Conservation (phyloP, 345 rosid species). For the Moricandia arvensis region DNA sequence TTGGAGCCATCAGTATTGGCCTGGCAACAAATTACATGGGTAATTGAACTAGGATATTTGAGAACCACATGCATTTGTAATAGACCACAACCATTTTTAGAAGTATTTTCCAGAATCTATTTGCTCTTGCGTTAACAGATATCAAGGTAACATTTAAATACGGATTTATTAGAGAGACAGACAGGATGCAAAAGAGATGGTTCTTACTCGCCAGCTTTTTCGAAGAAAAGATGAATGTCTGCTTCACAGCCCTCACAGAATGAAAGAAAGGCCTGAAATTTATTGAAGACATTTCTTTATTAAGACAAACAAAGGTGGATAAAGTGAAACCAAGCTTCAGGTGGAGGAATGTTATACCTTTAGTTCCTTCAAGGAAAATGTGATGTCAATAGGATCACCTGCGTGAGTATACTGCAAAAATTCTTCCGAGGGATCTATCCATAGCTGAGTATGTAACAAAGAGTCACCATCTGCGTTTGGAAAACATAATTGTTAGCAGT, state of each 20-base stretch:
- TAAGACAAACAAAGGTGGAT: background rate
- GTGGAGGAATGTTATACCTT: conserved; percentile 49
- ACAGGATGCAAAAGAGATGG: conserved; percentile 10
- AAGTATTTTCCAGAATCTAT: background rate
- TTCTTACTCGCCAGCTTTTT: conserved; percentile 95
- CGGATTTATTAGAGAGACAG: background rate
- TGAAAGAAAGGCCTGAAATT: conserved; percentile 78
- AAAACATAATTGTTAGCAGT: conserved; percentile 29
- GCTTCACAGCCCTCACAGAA: conserved; percentile 91
- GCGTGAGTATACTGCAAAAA: conserved; percentile 76
- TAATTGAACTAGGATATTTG: background rate
- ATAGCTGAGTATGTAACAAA: conserved; percentile 76
- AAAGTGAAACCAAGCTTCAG: conserved; percentile 8
- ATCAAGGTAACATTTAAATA: conserved; percentile 10
- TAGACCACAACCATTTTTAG: conserved; percentile 3
- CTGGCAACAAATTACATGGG: conserved; percentile 39
- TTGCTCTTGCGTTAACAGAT: conserved; percentile 1
- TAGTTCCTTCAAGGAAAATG: conserved; percentile 81
- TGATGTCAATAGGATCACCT: conserved; percentile 88
- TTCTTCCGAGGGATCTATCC: conserved; percentile 97
- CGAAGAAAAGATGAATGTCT: conserved; percentile 75
- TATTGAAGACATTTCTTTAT: background rate
- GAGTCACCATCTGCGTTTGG: conserved; percentile 68
- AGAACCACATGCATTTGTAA: conserved; percentile 2
- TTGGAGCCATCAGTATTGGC: conserved; percentile 90